Conservation (phyloP, 345 rosid species). For the Ceriops zippeliana region DNA sequence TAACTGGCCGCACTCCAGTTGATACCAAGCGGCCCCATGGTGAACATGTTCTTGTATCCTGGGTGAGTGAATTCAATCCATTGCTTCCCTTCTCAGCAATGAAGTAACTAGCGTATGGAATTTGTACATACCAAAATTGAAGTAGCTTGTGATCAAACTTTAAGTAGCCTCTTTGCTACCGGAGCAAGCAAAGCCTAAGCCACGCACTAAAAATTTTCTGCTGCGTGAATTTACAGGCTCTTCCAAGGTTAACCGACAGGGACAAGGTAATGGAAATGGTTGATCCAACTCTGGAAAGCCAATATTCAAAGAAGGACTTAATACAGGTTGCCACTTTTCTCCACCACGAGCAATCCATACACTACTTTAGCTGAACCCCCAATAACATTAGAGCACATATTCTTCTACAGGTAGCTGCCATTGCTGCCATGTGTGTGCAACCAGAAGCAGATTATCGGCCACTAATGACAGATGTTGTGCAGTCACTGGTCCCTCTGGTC, state of each 20-base stretch:
- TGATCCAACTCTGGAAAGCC: conserved; percentile 66
- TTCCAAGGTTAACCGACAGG: conserved; percentile 73
- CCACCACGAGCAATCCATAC: not conserved
- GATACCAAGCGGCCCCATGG: conserved; percentile 66
- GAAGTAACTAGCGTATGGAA: not conserved
- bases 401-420: conserved; percentile 65
- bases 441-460: conserved; percentile 89
- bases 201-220: not conserved
- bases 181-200: not conserved
- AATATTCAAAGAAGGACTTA: conserved; percentile 69
- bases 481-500: conserved; percentile 73
- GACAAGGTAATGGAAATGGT: conserved; percentile 71
- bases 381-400: not conserved
- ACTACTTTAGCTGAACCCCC: not conserved
- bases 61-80: conserved; percentile 50
- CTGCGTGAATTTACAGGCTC: conserved; percentile 47
- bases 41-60: conserved; percentile 81
- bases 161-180: not conserved
- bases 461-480: conserved; percentile 91
- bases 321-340: conserved; percentile 49
- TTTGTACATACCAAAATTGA: not conserved
- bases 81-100: not conserved
- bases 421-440: conserved; percentile 91
- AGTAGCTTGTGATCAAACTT: not conserved
- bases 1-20: conserved; percentile 78